Evolutionary conservation across 345 rosid genomes (phyloP).

Genomic region (Jatropha curcas): DNA sequence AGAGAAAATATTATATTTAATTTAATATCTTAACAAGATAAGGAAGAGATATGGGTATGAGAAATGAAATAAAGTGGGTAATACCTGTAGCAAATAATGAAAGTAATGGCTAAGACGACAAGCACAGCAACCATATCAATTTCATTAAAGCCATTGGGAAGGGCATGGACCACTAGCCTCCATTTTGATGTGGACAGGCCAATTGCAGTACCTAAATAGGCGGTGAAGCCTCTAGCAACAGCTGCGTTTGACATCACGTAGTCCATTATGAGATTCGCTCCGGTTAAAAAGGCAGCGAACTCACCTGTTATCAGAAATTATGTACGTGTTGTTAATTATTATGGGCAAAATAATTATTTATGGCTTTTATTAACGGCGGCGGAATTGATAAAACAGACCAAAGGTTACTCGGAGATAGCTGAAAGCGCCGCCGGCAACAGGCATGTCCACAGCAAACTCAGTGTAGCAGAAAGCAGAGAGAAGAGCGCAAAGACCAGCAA

Average conservation of each 20-base stretch:
- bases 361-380: no score
- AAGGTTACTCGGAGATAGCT: conserved; percentile 89
- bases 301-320: conserved; percentile 50
- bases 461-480: conserved; percentile 98
- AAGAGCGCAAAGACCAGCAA: conserved; percentile 94
- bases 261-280: conserved; percentile 80
- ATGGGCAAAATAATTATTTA: no score
- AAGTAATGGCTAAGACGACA: conserved; percentile 55
- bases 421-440: conserved; percentile 98
- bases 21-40: no score
- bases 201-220: conserved; percentile 67
- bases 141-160: conserved; percentile 78
- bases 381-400: conserved; percentile 35
- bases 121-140: conserved; percentile 64
- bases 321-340: no score
- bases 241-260: conserved; percentile 97
- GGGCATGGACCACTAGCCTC: conserved; percentile 48
- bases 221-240: conserved; percentile 72
- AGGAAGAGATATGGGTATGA: background rate
- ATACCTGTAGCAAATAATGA: conserved; percentile 70
- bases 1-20: no score
- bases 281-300: conserved; percentile 85
- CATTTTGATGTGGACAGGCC: conserved; percentile 72
- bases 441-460: conserved; percentile 94
- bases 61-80: background rate